Evolutionary conservation across 2,329 filamentous ascomycete genomes (phyloP).

Genomic region (Fusarium udum): DNA sequence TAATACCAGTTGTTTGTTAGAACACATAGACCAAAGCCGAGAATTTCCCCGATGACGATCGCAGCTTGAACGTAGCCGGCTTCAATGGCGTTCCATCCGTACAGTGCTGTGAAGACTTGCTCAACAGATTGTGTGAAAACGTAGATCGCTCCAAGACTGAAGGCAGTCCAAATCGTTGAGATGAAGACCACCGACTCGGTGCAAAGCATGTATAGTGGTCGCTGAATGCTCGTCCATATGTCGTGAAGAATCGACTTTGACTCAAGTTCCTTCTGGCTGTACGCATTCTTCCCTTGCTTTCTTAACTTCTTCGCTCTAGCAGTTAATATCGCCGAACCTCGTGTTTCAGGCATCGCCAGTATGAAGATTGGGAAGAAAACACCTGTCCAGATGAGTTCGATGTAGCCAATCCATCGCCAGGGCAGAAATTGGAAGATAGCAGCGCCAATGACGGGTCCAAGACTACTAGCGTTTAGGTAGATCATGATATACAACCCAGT

Average conservation of each 20-base stretch:
- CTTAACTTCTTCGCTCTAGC: not conserved
- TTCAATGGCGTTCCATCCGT: conserved; percentile 21
- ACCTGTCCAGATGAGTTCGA: conserved; percentile 26
- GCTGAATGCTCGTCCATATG: conserved; percentile 1
- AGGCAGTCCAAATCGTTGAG: conserved; percentile 14
- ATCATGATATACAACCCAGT: conserved; percentile 26
- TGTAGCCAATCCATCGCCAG: conserved; percentile 28
- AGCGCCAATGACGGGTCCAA: conserved; percentile 20
- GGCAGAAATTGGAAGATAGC: conserved; percentile 14
- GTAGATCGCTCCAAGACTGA: conserved; percentile 16
- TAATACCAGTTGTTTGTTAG: conserved; percentile 28
- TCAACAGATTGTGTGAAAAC: conserved; percentile 25
- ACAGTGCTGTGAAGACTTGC: conserved; percentile 7
- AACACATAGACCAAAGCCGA: conserved; percentile 14
- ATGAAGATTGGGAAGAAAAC: conserved; percentile 29
- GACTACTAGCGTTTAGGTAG: conserved; percentile 17
- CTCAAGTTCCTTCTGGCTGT: conserved; percentile 18
- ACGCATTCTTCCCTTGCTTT: not conserved
- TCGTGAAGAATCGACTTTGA: conserved; percentile 11
- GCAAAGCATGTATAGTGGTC: conserved; percentile 24
- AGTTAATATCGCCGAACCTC: conserved; percentile 9
- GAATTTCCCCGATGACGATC: conserved; percentile 21
- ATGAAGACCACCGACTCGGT: conserved; percentile 17
- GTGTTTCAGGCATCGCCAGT: conserved; percentile 20
- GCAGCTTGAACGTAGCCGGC: conserved; percentile 20